These are phyloP conservation scores for Albophoma yamanashiensis DNA, from an alignment of 2,329 filamentous ascomycete species.

Conservation along the genomic window DNA sequence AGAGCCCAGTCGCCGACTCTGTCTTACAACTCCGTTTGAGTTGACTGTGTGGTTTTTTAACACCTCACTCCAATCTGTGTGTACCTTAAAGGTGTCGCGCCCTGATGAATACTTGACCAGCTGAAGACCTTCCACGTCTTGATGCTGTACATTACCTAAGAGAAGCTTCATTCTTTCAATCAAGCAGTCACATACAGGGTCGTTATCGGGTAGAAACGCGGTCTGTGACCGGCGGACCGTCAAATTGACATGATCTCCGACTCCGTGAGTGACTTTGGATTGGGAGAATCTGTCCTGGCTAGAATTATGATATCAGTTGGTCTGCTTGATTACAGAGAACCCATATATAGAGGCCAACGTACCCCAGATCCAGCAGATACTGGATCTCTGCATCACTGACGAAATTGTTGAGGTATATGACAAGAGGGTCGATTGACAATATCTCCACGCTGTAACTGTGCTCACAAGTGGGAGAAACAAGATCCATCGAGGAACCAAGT, in stretches of 20 bases:
- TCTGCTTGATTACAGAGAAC: not conserved
- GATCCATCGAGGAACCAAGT: not conserved
- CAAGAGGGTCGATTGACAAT: not conserved
- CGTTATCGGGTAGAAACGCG: not conserved
- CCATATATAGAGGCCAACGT: not conserved
- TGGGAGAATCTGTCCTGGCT: not conserved
- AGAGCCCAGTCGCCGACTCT: not conserved
- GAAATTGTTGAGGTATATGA: not conserved
- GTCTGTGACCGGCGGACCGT: not conserved
- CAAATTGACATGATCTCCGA: not conserved
- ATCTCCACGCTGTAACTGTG: not conserved
- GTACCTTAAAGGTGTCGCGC: not conserved
- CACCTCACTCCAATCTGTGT: not conserved
- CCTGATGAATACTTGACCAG: not conserved
- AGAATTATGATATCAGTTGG: not conserved
- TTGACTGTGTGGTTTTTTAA: not conserved
- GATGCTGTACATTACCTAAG: not conserved
- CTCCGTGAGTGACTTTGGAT: not conserved
- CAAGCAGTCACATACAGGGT: not conserved
- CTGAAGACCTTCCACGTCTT: not conserved
- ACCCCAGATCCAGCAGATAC: not conserved
- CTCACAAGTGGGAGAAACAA: not conserved
- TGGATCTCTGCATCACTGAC: not conserved
- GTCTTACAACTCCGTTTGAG: not conserved
- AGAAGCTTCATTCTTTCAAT: not conserved